Percentiles rank a stretch among this genome's conserved stretches.
Evolutionary conservation across 2,329 filamentous ascomycete genomes (phyloP).

Genomic region (Aspergillus bombycis): DNA sequence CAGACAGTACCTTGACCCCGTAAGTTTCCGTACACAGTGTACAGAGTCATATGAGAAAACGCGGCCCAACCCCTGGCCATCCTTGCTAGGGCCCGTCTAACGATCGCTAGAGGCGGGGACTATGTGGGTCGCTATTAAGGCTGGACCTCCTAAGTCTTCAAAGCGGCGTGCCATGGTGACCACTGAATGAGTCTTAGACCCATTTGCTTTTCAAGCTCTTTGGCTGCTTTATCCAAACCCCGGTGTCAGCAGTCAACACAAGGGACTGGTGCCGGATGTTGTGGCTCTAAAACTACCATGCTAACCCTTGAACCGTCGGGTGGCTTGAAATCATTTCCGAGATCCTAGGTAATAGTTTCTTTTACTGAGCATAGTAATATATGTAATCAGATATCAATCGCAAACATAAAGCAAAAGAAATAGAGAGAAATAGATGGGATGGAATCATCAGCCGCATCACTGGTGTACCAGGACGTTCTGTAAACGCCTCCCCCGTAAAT

Average conservation of each 20-base stretch:
- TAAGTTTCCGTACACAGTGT: conserved; percentile 6
- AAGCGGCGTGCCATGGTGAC: conserved; percentile 16
- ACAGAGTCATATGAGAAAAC: conserved; percentile 10
- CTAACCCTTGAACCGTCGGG: not conserved
- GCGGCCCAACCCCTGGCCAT: conserved; percentile 27
- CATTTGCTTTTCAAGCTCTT: conserved; percentile 10
- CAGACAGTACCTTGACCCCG: not conserved
- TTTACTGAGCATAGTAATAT: not conserved
- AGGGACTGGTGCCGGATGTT: not conserved
- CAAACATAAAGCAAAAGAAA: not conserved
- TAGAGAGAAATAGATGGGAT: not conserved
- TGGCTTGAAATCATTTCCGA: not conserved
- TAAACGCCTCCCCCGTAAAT: not conserved
- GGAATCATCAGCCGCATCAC: not conserved
- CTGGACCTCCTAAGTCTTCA: conserved; percentile 20
- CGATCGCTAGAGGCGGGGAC: conserved; percentile 27
- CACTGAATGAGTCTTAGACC: conserved; percentile 8
- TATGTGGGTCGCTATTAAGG: conserved; percentile 27
- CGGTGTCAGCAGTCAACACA: conserved; percentile 6
- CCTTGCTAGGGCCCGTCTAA: conserved; percentile 24
- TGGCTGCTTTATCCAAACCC: conserved; percentile 9
- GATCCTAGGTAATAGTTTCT: not conserved
- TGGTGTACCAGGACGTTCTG: not conserved
- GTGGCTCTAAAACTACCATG: conserved; percentile 5
- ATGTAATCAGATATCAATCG: not conserved